Evolutionary conservation across 2,329 filamentous ascomycete genomes (phyloP).

Genomic region (Neofusicoccum parvum): DNA sequence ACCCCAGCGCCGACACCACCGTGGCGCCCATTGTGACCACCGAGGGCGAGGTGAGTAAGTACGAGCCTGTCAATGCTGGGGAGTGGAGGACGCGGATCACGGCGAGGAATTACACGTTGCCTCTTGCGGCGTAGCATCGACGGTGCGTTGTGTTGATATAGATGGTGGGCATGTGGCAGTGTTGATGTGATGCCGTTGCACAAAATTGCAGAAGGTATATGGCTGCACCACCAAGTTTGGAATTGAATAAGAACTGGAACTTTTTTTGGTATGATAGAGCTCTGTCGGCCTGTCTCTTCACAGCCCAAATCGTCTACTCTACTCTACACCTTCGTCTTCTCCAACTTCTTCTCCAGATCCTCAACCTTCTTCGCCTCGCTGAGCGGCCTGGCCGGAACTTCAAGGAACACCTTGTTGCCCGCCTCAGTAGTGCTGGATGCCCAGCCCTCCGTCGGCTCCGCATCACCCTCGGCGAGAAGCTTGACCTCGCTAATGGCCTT

Average conservation of each 20-base stretch:
- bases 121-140: not conserved
- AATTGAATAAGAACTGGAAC: not conserved
- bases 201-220: too few relatives aligned
- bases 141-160: not conserved
- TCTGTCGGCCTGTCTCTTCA: not conserved
- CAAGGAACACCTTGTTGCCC: slow-evolving; percentile 14
- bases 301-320: not conserved
- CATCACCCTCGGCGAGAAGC: slow-evolving; percentile 12
- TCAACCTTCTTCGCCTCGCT: slow-evolving; percentile 18
- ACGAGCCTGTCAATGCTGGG: slow-evolving; percentile 74
- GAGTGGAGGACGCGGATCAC: slow-evolving; percentile 80
- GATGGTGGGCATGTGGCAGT: too few relatives aligned
- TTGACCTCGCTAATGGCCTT: slow-evolving; percentile 19
- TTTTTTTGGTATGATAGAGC: not conserved
- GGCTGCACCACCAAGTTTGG: not conserved
- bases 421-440: slow-evolving; percentile 1
- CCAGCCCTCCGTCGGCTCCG: slow-evolving; percentile 12
- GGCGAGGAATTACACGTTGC: slow-evolving; percentile 62
- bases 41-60: slow-evolving; percentile 66
- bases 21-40: slow-evolving; percentile 47
- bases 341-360: slow-evolving; percentile 21
- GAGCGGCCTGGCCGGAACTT: slow-evolving; percentile 16
- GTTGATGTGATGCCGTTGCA: too few relatives aligned
- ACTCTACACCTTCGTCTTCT: slow-evolving; percentile 17
- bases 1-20: slow-evolving; percentile 77